Evolutionary conservation across 2,329 filamentous ascomycete genomes (phyloP).

Genomic region (Tolypocladium ophioglossoides): DNA sequence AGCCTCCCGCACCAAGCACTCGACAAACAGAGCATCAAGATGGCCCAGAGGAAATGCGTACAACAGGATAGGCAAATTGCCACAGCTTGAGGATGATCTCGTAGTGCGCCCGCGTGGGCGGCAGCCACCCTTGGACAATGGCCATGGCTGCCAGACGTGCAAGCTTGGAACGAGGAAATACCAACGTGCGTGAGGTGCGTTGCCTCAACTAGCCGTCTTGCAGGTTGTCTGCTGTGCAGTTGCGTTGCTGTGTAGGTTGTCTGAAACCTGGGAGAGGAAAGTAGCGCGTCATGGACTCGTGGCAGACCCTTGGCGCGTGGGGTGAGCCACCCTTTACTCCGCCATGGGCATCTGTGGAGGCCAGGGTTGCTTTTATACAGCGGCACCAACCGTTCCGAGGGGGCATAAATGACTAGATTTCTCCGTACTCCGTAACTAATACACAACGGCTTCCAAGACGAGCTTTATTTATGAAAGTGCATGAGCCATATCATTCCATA

Average conservation of each 20-base stretch:
- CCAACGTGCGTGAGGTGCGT: neutral
- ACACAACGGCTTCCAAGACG: neutral
- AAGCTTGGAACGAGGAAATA: neutral
- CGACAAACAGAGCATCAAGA: too few species aligned
- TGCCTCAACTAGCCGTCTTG: neutral
- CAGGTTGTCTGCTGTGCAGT: neutral
- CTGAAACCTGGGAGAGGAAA: neutral
- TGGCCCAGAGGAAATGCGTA: constrained; percentile 21
- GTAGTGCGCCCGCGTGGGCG: constrained; percentile 48
- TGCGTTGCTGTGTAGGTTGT: neutral
- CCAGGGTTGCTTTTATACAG: neutral
- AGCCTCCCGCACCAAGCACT: constrained; percentile 3
- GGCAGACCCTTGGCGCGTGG: neutral
- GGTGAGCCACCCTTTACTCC: too few species aligned
- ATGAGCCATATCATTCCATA: neutral
- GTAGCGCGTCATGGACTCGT: neutral
- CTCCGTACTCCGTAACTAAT: too few species aligned
- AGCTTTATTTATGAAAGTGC: neutral
- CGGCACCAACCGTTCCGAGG: neutral
- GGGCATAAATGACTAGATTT: too few species aligned
- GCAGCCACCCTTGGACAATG: constrained; percentile 43
- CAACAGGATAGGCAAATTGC: constrained; percentile 41
- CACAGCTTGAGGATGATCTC: constrained; percentile 40
- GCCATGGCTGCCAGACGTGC: constrained; percentile 22
- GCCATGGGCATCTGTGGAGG: too few species aligned